Percentiles rank a stretch among this genome's conserved stretches.
Evolutionary conservation across 2,329 filamentous ascomycete species (phyloP).

Genomic region (Sarocladiaceae sp.): DNA sequence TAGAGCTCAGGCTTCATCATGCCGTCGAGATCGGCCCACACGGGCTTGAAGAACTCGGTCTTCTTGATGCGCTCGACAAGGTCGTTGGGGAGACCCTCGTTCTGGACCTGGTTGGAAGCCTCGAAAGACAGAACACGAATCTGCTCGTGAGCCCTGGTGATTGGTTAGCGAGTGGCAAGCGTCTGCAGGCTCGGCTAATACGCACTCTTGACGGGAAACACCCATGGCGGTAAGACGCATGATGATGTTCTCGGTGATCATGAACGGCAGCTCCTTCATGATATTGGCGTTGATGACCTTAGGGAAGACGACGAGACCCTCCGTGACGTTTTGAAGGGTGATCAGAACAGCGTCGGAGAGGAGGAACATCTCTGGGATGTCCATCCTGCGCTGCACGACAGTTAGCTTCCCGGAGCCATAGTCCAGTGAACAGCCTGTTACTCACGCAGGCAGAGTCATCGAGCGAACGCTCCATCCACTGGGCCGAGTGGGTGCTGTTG

Average conservation of each 20-base stretch:
- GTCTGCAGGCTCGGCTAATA: no score
- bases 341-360: slow-evolving; percentile 63
- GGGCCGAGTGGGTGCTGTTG: slow-evolving; percentile 22
- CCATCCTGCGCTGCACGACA: slow-evolving; percentile 31
- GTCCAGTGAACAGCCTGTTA: slow-evolving; percentile 14
- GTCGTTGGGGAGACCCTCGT: slow-evolving; percentile 67
- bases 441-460: slow-evolving; percentile 69
- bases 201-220: slow-evolving; percentile 68
- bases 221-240: slow-evolving; percentile 71
- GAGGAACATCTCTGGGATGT: slow-evolving; percentile 61
- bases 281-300: slow-evolving; percentile 61
- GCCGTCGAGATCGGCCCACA: slow-evolving; percentile 61
- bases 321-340: slow-evolving; percentile 59
- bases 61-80: slow-evolving; percentile 70
- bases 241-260: slow-evolving; percentile 61
- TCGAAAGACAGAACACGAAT: slow-evolving; percentile 78
- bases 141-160: slow-evolving; percentile 79
- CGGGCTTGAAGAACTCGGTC: slow-evolving; percentile 67
- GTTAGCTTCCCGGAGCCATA: slow-evolving; percentile 19
- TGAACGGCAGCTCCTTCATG: slow-evolving; percentile 77
- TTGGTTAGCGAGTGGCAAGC: no score
- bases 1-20: slow-evolving; percentile 58
- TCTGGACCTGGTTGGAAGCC: slow-evolving; percentile 55
- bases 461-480: slow-evolving; percentile 61
- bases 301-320: slow-evolving; percentile 73